Base-by-base conservation (phyloP, 176 grass and related monocot species). In the Bonia amplexicaulis region DNA sequence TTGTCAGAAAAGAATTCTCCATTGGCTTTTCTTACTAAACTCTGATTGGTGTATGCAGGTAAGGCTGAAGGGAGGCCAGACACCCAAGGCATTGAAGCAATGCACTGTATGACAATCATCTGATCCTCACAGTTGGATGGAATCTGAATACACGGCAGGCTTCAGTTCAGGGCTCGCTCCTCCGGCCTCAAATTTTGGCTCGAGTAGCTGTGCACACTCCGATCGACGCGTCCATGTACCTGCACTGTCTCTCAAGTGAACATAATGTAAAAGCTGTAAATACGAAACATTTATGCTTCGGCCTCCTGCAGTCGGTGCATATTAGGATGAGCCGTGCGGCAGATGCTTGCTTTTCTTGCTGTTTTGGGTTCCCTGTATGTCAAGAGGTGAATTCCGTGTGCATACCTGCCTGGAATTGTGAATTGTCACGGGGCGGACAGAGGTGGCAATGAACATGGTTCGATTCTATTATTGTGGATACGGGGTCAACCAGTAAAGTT, bases 21-120 rank as follows among this genome's bases (percentile, higher is more conserved):
- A 9, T 41, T 23, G 1, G 39, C 5, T 11, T 23, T 14, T 64
- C 14, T 54, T 88, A 52, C 71, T 55, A 75, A 63, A 64, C 69
- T 42, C 17, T 37, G 13, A 6, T 53, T 57, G 42, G 65, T 25
- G 62, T 54, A 0, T 80, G 75, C 76, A 91, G 89, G 81, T 91
- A 7, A 87, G 89, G 57, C 64, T 91, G 10, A 91, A 91, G 63
- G 81, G 85, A 64, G 81, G 80, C 33, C 85, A 91, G 16, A 87
- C 89, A 1, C 89, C 89, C 44, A 91, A 87, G 53, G 65, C 74
- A 8, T 54, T 91, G 76, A 91, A 87, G 89, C 85, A 91, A 68
- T 80, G 62, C 76, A 69, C 66, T 3, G 85, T 91, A 40, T 91
- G 80, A 90, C 73, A 12, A 62, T 41, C 61, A 0, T 2, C 23